Percentiles rank a stretch among this genome's conserved stretches.
These are phyloP conservation scores for Mycena polygramma DNA, from an alignment of 768 basidiomycete species.

Conservation along the genomic window DNA sequence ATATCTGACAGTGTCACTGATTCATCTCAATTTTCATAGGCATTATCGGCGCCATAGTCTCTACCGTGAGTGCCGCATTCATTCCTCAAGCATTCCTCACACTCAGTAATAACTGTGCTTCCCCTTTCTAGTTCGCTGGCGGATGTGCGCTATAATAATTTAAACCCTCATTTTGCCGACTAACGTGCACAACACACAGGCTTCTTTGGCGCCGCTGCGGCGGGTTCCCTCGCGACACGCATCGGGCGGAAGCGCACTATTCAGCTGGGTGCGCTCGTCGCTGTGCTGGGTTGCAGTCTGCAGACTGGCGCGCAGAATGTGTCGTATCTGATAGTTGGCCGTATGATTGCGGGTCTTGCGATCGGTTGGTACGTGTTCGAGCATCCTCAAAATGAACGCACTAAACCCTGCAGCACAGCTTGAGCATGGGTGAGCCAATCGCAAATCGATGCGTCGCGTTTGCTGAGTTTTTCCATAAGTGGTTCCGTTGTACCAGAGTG, in stretches of 20 bases:
- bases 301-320: constrained; percentile 61
- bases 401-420: neutral
- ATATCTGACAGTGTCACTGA: neutral
- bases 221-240: constrained; percentile 58
- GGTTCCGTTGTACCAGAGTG: constrained; percentile 67
- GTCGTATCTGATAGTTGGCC: constrained; percentile 63
- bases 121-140: constrained; percentile 31
- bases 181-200: constrained; percentile 5
- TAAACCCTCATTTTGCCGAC: neutral
- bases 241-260: constrained; percentile 66
- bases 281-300: constrained; percentile 63
- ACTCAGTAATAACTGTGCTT: neutral
- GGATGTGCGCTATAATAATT: constrained; percentile 30
- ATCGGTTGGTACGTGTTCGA: constrained; percentile 50
- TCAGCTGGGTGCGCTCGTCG: constrained; percentile 62
- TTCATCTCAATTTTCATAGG: constrained; percentile 8
- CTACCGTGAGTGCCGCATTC: constrained; percentile 64
- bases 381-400: too few species aligned
- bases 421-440: constrained; percentile 29
- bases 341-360: constrained; percentile 61
- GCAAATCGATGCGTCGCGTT: neutral
- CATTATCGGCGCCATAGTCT: constrained; percentile 65
- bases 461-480: constrained; percentile 51
- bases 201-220: constrained; percentile 61
- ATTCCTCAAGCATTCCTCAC: constrained; percentile 36